Evolutionary conservation across 2,329 filamentous ascomycete genomes (phyloP), one percentile per base, ranked within the genome.

Genomic region (Microascus cirrosus): DNA sequence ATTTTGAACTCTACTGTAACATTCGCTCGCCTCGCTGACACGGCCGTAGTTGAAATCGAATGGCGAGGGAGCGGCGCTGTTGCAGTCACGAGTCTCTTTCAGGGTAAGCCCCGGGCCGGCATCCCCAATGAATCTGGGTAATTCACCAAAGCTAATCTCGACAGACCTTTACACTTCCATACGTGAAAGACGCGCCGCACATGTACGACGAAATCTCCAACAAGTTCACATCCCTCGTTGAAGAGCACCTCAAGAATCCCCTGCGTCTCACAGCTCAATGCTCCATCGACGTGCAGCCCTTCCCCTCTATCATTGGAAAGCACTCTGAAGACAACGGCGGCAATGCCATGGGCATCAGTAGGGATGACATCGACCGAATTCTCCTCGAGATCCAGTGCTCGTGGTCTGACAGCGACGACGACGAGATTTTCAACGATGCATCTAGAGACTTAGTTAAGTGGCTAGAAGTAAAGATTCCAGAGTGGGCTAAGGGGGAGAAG

Each of bases 121-220:
- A 45, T 45, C 39, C 2, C 15, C 13, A 18, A 45, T 39, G n/a
- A 45, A n/a, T n/a, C 45, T n/a, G 8, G 18, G 3, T n/a, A n/a
- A n/a, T 2, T 50, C 2, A 12, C n/a, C n/a, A 13, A 24, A 24
- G 8, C 22, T 50, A 50, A 50, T 13, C 22, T 2, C 7, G 32
- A 22, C 32, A 65, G 63, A 66, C 65, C 1, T 61, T 59, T 32
- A 67, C 64, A 0, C 58, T 67, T n/a, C 65, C 65, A 2, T 62
- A 66, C 51, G 54, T 65, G 8, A 32, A 60, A 7, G 54, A 60
- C 25, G 58, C 60, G 10, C 59, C 67, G 0, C 63, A 67, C 15
- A 67, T 73, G 58, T 70, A 73, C 60, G 59, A 58, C 20, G 67
- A 69, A 51, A 71, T 72, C 52, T 64, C 64, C 15, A 62, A 65